Evolutionary conservation across 1,284 basidiomycete genomes (phyloP).

Genomic region (Sanghuangporus weigelae): DNA sequence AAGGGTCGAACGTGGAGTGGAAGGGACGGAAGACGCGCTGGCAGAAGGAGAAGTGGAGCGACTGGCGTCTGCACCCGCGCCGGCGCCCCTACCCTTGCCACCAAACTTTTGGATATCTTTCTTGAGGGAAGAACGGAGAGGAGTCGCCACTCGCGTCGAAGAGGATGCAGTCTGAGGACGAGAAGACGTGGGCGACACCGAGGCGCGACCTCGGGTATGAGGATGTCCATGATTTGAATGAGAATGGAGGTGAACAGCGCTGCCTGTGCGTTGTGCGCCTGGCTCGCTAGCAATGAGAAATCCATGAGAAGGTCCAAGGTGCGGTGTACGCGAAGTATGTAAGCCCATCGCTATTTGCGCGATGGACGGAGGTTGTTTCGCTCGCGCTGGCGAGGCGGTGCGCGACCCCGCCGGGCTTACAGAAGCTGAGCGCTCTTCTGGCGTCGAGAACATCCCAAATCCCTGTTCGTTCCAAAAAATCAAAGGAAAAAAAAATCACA

Average conservation of each 20-base stretch:
- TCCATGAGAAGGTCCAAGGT: conserved; percentile 11
- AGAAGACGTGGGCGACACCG: not conserved
- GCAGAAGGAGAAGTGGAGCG: conserved; percentile 14
- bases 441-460: conserved; percentile 17
- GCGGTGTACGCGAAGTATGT: conserved; percentile 17
- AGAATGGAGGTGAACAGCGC: not conserved
- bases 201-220: not conserved
- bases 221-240: not conserved
- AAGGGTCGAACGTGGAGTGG: not conserved
- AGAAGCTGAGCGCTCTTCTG: conserved; percentile 14
- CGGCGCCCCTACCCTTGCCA: not conserved
- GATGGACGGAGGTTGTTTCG: conserved; percentile 13
- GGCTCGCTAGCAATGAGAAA: conserved; percentile 5
- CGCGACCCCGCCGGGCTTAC: not conserved
- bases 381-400: not conserved
- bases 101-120: not conserved
- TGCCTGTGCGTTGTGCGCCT: not conserved
- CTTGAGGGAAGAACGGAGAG: conserved; percentile 17
- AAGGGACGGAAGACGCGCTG: not conserved
- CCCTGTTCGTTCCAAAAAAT: conserved; percentile 4
- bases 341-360: conserved; percentile 19
- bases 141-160: conserved; percentile 9
- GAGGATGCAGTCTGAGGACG: conserved; percentile 3
- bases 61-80: not conserved
- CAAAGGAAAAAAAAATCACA: not conserved